A percentile compares a stretch with the other conserved stretches of the same genome.
Evolutionary conservation across 805 yeast genomes (phyloP).

Genomic region (Barnettozyma sp.): DNA sequence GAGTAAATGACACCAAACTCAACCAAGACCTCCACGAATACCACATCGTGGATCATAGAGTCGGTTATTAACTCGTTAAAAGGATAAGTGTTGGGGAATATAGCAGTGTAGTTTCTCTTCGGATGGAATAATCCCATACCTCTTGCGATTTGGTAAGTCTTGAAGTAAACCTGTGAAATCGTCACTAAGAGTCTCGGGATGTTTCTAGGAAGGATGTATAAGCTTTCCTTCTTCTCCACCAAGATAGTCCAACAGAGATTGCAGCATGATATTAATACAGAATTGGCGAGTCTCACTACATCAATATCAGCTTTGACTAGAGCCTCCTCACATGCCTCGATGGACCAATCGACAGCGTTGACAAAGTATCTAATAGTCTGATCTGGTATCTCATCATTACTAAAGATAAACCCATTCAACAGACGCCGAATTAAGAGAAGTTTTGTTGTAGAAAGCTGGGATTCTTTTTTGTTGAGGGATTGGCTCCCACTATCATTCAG

Average conservation of each 20-base stretch:
- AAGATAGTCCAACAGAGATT: constrained; percentile 32
- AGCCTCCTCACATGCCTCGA: constrained; percentile 48
- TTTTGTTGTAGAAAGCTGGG: constrained; percentile 53
- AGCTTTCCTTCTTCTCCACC: constrained; percentile 27
- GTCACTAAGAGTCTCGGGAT: constrained; percentile 49
- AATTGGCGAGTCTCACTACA: constrained; percentile 56
- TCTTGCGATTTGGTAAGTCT: constrained; percentile 44
- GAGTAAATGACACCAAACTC: constrained; percentile 63
- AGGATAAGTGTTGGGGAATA: constrained; percentile 67
- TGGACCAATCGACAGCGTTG: constrained; percentile 46
- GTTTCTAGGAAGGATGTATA: constrained; percentile 37
- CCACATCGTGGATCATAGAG: constrained; percentile 62
- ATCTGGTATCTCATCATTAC: constrained; percentile 23
- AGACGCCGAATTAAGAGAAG: constrained; percentile 54
- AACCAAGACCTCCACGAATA: constrained; percentile 61
- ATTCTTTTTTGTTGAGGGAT: constrained; percentile 27
- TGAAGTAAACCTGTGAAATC: constrained; percentile 43
- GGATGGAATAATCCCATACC: constrained; percentile 38
- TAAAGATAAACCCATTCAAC: constrained; percentile 32
- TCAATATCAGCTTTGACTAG: constrained; percentile 39
- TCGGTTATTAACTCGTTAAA: constrained; percentile 61
- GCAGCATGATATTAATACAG: constrained; percentile 47
- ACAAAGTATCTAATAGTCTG: constrained; percentile 40
- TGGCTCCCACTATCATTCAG: too few species aligned
- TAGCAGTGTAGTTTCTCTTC: constrained; percentile 55